phyloP scores from a whole-genome alignment of 75 land plant species.

The Gnetum montanum region DNA sequence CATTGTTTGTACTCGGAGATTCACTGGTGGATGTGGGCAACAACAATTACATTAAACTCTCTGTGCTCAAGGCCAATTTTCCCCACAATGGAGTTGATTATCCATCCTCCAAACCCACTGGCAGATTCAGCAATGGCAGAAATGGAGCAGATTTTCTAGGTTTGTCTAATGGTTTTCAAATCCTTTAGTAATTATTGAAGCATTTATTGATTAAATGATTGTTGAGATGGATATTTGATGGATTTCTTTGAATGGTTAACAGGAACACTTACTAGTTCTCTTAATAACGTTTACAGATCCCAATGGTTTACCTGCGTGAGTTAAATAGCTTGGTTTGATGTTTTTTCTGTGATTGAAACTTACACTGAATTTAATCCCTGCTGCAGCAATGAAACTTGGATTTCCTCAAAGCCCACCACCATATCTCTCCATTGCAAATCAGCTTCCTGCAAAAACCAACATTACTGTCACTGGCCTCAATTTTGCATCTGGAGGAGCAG shows the following conservation, averaged over 20 bases:
- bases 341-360: too few species aligned
- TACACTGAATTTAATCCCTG: too few species aligned
- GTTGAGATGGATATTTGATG: too few species aligned
- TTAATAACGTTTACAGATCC: too few species aligned
- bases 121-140: slow-evolving; percentile 52
- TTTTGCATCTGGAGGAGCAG: slow-evolving; percentile 68
- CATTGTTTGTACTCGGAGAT: slow-evolving; percentile 48
- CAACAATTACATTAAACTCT: slow-evolving; percentile 35
- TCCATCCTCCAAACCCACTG: slow-evolving; percentile 30
- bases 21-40: slow-evolving; percentile 60
- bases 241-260: too few species aligned
- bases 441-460: slow-evolving; percentile 2
- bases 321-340: too few species aligned
- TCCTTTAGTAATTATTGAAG: too few species aligned
- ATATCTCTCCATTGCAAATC: slow-evolving; percentile 32
- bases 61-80: slow-evolving; percentile 29
- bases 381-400: slow-evolving; percentile 49
- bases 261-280: too few species aligned
- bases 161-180: too few species aligned
- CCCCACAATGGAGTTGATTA: slow-evolving; percentile 50
- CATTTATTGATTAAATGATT: too few species aligned
- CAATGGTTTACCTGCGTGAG: too few species aligned
- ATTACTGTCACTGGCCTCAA: slow-evolving; percentile 28
- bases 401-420: slow-evolving; percentile 34
- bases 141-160: slow-evolving; percentile 56